Conservation (phyloP, 306 rosid genomes). For the Carpinus fangiana region DNA sequence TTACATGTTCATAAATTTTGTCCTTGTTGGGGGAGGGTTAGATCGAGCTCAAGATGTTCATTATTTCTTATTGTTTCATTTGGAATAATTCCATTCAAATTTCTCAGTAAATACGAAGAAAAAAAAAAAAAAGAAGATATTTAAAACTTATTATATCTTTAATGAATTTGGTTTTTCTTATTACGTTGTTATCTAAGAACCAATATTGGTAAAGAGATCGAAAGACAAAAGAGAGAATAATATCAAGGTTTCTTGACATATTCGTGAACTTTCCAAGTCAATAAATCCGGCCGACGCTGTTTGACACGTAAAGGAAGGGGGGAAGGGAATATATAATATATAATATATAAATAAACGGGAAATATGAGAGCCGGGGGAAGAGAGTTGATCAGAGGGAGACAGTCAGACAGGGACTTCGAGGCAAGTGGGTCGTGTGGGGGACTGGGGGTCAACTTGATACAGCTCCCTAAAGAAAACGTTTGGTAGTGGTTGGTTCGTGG, state of each 20-base stretch:
- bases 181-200: background rate
- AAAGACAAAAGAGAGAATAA: conserved; percentile 25
- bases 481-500: conserved; percentile 10
- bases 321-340: too few relatives aligned
- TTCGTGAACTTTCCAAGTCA: conserved; percentile 53
- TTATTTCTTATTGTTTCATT: conserved; percentile 44
- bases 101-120: conserved; percentile 44
- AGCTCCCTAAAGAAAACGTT: conserved; percentile 6
- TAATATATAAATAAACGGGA: too few relatives aligned
- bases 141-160: background rate
- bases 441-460: conserved; percentile 42
- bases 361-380: conserved; percentile 27
- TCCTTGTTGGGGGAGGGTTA: conserved; percentile 36
- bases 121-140: background rate
- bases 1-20: conserved; percentile 65
- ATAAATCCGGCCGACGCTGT: conserved; percentile 56
- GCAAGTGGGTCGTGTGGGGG: conserved; percentile 48
- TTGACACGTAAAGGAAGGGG: conserved; percentile 54
- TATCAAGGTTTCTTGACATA: conserved; percentile 17
- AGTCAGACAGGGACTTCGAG: conserved; percentile 51
- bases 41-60: conserved; percentile 37
- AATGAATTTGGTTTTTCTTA: background rate
- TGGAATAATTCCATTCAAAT: conserved; percentile 41
- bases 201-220: conserved; percentile 30
- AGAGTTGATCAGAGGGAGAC: too few relatives aligned